A percentile compares a stretch with the other conserved stretches of the same genome.
Evolutionary conservation across 1,284 basidiomycete species (phyloP).

Genomic region (Boletus hoseneyae): DNA sequence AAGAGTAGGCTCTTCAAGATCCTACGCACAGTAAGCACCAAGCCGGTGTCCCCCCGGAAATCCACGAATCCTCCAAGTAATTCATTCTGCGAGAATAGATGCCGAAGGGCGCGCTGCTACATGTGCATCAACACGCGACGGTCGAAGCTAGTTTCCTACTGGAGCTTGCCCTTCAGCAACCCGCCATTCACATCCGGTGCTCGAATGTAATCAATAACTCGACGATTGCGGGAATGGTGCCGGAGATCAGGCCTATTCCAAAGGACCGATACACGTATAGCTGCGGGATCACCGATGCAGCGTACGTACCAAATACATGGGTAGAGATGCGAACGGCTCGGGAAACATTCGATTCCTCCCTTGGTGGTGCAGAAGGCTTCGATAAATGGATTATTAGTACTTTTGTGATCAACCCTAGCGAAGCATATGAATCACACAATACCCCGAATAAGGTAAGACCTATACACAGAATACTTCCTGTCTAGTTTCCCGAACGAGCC

Average conservation of each 20-base stretch:
- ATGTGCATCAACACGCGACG: constrained; percentile 66
- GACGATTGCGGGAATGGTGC: constrained; percentile 41
- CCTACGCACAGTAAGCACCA: constrained; percentile 46
- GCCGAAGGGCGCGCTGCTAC: constrained; percentile 72
- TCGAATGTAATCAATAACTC: constrained; percentile 27
- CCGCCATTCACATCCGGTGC: constrained; percentile 54
- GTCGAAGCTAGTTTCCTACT: constrained; percentile 54
- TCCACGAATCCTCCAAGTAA: background rate
- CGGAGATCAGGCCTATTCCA: constrained; percentile 50
- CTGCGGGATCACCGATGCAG: constrained; percentile 40
- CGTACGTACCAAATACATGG: constrained; percentile 49
- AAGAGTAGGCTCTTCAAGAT: constrained; percentile 56
- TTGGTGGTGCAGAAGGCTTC: constrained; percentile 61
- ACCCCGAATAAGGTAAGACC: constrained; percentile 52
- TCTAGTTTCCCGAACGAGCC: too few relatives aligned
- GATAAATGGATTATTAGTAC: constrained; percentile 57
- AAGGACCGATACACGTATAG: constrained; percentile 33
- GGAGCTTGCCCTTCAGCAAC: constrained; percentile 49
- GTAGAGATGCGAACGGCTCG: constrained; percentile 52
- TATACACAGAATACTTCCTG: background rate
- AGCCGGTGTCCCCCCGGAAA: background rate
- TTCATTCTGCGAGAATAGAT: constrained; percentile 41
- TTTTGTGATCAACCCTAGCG: constrained; percentile 60
- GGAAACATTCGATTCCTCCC: constrained; percentile 42
- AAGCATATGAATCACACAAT: constrained; percentile 67